Evolutionary conservation across 1,284 basidiomycete genomes (phyloP).

Genomic region (Cryptococcus floricola): DNA sequence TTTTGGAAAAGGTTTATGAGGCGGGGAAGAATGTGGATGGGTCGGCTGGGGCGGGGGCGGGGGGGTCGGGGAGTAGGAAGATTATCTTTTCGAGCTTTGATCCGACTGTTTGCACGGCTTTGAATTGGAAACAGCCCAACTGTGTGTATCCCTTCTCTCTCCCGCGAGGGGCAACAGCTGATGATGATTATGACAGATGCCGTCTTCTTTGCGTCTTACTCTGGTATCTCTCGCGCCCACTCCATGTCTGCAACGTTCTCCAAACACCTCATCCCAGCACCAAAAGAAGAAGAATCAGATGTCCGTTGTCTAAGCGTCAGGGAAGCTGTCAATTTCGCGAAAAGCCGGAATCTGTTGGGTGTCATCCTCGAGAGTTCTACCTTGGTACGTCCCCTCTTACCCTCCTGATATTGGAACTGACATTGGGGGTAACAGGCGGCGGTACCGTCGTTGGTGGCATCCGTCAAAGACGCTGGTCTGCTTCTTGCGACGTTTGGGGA

Average conservation of each 20-base stretch:
- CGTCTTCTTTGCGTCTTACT: constrained; percentile 88
- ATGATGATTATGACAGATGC: constrained; percentile 60
- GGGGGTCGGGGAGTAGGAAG: constrained; percentile 53
- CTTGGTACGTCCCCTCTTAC: constrained; percentile 57
- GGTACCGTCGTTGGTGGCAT: constrained; percentile 79
- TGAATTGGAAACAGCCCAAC: constrained; percentile 99
- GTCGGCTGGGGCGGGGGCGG: neutral
- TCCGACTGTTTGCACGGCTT: constrained; percentile 66
- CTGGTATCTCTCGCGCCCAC: constrained; percentile 59
- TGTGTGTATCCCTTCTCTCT: constrained; percentile 56
- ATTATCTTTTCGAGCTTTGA: constrained; percentile 85
- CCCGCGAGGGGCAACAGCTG: constrained; percentile 8
- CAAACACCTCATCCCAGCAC: constrained; percentile 43
- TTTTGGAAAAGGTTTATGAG: constrained; percentile 70
- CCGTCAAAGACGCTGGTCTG: constrained; percentile 82
- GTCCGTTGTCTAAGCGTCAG: constrained; percentile 66
- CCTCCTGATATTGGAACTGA: neutral
- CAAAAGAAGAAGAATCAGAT: constrained; percentile 51
- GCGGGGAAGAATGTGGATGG: constrained; percentile 51
- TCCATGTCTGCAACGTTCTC: neutral
- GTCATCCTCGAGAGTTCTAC: constrained; percentile 86
- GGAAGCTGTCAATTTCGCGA: constrained; percentile 91
- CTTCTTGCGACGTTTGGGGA: constrained; percentile 74
- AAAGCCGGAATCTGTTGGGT: constrained; percentile 87
- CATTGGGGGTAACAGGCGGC: constrained; percentile 43